Percentiles rank a stretch among this genome's conserved stretches.
These are phyloP conservation scores for Dictyostelium capitatum DNA, from an alignment of 78 protist genomes.

Conservation along the genomic window DNA sequence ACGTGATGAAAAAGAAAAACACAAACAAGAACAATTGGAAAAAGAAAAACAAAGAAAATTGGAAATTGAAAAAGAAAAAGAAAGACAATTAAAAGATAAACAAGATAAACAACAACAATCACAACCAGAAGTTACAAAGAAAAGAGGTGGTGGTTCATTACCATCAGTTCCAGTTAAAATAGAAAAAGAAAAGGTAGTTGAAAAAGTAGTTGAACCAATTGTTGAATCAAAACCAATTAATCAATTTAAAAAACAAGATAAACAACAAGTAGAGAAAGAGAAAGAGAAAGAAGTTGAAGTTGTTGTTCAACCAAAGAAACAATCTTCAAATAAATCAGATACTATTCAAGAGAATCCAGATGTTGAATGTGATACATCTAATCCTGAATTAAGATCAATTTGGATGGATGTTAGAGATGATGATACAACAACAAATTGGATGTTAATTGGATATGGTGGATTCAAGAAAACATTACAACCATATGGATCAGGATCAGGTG, in stretches of 20 bases:
- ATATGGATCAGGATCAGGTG: slow-evolving; percentile 63
- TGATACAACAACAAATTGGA: slow-evolving; percentile 63
- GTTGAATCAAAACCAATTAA: background rate
- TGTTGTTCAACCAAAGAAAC: background rate
- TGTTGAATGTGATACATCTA: slow-evolving; percentile 71
- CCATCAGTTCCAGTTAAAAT: slow-evolving; percentile 47
- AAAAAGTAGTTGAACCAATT: background rate
- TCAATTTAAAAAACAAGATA: background rate
- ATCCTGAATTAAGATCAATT: slow-evolving; percentile 39
- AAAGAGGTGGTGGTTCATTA: slow-evolving; percentile 24
- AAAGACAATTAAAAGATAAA: slow-evolving; percentile 21
- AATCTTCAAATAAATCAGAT: background rate
- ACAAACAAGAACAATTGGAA: slow-evolving; percentile 5
- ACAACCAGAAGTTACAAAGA: background rate
- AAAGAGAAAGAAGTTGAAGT: background rate
- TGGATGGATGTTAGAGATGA: slow-evolving; percentile 76
- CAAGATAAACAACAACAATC: background rate
- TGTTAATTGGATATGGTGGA: slow-evolving; percentile 73
- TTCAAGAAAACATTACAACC: slow-evolving; percentile 54
- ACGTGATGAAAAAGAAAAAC: slow-evolving; percentile 13
- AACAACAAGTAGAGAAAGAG: too few relatives aligned
- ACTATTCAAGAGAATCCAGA: slow-evolving; percentile 68
- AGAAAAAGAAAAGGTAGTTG: background rate
- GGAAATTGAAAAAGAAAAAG: slow-evolving; percentile 43
- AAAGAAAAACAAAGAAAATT: slow-evolving; percentile 22